A percentile compares a stretch with the other conserved stretches of the same genome.
Conservation (phyloP, 2,329 filamentous ascomycete species). For the Mycosphaerella arachidis region DNA sequence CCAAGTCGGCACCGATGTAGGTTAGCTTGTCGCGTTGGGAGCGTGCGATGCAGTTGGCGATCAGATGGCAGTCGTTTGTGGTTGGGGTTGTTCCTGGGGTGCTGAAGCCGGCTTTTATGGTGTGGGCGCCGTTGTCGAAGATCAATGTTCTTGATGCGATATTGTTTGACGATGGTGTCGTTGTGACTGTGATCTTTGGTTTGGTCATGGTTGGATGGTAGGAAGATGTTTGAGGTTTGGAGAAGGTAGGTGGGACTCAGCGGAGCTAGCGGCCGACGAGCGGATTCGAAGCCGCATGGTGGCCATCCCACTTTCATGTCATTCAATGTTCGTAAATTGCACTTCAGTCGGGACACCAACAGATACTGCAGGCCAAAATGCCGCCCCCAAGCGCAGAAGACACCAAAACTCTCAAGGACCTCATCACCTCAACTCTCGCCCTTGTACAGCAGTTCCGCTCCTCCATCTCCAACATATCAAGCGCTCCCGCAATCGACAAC, state of each 20-base stretch:
- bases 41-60: conserved; percentile 86
- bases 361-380: conserved; percentile 18
- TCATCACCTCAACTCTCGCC: conserved; percentile 29
- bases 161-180: conserved; percentile 12
- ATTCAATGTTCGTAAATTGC: neutral
- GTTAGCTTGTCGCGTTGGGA: conserved; percentile 68
- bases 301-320: neutral
- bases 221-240: conserved; percentile 1
- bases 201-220: conserved; percentile 12
- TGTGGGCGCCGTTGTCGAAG: conserved; percentile 89
- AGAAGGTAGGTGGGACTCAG: neutral
- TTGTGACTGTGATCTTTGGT: conserved; percentile 6
- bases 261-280: neutral
- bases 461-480: conserved; percentile 23
- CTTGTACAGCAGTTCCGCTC: conserved; percentile 32
- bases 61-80: conserved; percentile 57
- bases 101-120: conserved; percentile 81
- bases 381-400: conserved; percentile 23
- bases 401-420: conserved; percentile 25
- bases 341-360: neutral
- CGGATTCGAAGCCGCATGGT: neutral
- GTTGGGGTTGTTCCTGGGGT: conserved; percentile 26
- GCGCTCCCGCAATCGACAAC: conserved; percentile 26
- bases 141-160: conserved; percentile 59
- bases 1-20: conserved; percentile 75